phyloP scores from a whole-genome alignment of 805 yeast species.

The Zygosaccharomyces gambellarensis region DNA sequence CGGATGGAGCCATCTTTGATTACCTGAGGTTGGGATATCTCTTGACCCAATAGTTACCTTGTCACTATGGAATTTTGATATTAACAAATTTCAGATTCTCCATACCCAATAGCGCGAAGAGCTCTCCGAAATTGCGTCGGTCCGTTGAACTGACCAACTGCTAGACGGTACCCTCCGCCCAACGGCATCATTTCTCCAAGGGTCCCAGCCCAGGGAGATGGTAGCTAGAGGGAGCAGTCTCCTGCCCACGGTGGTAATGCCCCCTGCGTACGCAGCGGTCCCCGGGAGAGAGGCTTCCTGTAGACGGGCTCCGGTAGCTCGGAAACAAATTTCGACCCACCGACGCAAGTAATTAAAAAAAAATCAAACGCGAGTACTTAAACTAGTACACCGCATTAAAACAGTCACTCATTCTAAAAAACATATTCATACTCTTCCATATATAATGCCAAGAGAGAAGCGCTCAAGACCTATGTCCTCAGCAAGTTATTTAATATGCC shows the following conservation, averaged over 20 bases:
- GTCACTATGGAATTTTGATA: conserved; percentile 1
- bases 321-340: background rate
- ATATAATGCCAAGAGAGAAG: too few species aligned
- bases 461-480: too few species aligned
- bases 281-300: background rate
- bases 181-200: background rate
- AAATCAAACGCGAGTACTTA: background rate
- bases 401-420: background rate
- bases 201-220: background rate
- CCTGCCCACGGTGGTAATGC: background rate
- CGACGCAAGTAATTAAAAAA: background rate
- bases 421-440: too few species aligned
- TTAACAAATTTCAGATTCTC: conserved; percentile 5
- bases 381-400: background rate
- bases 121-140: conserved; percentile 2
- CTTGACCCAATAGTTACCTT: background rate
- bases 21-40: conserved; percentile 3
- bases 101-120: conserved; percentile 3
- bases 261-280: background rate
- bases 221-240: background rate
- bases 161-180: background rate
- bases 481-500: too few species aligned
- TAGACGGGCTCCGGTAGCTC: background rate
- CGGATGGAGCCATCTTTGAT: conserved; percentile 45
- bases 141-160: background rate